phyloP scores from a whole-genome alignment of 495 filamentous ascomycete genomes.

The Pyrenopolyporus hunteri region DNA sequence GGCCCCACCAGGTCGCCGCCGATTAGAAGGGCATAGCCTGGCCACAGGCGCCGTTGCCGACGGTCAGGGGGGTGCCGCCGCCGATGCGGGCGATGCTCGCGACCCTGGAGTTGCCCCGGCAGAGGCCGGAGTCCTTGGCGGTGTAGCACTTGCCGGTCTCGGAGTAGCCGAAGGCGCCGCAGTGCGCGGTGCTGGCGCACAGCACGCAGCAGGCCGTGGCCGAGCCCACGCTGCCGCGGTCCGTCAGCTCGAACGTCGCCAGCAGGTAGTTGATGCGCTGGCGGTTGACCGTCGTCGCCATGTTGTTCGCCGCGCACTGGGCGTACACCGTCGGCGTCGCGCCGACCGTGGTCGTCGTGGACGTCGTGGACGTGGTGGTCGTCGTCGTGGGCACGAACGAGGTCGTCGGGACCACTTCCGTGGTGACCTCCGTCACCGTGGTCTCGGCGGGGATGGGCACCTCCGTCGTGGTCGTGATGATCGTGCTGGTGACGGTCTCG shows the following conservation, averaged over 20 bases:
- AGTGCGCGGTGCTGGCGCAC: slow-evolving; percentile 6
- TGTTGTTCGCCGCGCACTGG: slow-evolving; percentile 8
- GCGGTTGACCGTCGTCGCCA: slow-evolving; percentile 4
- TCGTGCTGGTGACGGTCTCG: slow-evolving; percentile 6
- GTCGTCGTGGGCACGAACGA: slow-evolving; percentile 7
- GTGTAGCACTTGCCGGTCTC: slow-evolving; percentile 3
- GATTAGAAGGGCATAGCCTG: not conserved
- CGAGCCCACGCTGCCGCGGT: not conserved
- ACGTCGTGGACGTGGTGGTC: not conserved
- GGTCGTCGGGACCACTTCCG: slow-evolving; percentile 4
- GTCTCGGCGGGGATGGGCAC: slow-evolving; percentile 8
- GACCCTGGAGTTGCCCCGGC: not conserved
- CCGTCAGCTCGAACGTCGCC: not conserved
- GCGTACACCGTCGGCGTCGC: slow-evolving; percentile 11
- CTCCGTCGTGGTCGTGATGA: slow-evolving; percentile 12
- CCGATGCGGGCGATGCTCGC: not conserved
- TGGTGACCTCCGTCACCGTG: not conserved
- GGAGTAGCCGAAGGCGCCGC: slow-evolving; percentile 3
- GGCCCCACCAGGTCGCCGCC: not conserved
- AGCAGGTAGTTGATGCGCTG: slow-evolving; percentile 13
- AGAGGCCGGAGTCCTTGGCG: not conserved
- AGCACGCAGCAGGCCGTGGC: slow-evolving; percentile 8
- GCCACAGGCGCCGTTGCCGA: slow-evolving; percentile 21
- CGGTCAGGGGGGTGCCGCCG: not conserved
- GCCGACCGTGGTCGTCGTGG: slow-evolving; percentile 4